Evolutionary conservation across 176 grass and related monocot genomes (phyloP).

Genomic region (Carex scoparia): DNA sequence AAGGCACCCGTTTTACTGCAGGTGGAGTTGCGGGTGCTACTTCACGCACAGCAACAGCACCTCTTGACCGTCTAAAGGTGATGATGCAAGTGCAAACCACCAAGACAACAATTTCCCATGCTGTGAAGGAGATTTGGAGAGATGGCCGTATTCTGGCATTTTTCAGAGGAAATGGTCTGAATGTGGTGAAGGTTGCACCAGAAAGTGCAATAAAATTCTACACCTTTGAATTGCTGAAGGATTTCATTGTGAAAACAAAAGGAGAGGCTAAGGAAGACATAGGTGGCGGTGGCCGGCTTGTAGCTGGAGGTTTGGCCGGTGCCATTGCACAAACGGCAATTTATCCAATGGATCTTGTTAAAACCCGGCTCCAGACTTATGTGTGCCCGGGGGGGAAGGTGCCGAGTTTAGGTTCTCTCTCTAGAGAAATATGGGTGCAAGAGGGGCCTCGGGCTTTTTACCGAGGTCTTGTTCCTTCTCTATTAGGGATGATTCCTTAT

Average conservation of each 20-base stretch:
- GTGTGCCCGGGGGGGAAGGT: constrained; percentile 36
- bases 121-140: constrained; percentile 64
- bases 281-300: constrained; percentile 61
- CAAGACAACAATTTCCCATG: constrained; percentile 29
- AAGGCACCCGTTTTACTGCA: neutral
- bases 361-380: constrained; percentile 69
- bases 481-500: constrained; percentile 89
- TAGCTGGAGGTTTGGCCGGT: constrained; percentile 79
- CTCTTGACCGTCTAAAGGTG: constrained; percentile 81
- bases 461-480: constrained; percentile 71
- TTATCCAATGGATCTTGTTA: constrained; percentile 84
- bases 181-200: constrained; percentile 84
- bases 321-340: constrained; percentile 71
- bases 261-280: constrained; percentile 54
- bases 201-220: constrained; percentile 92
- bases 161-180: constrained; percentile 82
- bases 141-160: constrained; percentile 52
- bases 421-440: constrained; percentile 63
- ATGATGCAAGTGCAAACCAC: constrained; percentile 72
- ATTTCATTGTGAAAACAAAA: constrained; percentile 63
- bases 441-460: constrained; percentile 88
- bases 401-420: constrained; percentile 49
- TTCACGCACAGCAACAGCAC: constrained; percentile 75
- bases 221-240: constrained; percentile 72
- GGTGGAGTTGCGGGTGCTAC: constrained; percentile 69